Base-by-base conservation (phyloP, 2,329 filamentous ascomycete genomes). In the Colletotrichum sp. region DNA sequence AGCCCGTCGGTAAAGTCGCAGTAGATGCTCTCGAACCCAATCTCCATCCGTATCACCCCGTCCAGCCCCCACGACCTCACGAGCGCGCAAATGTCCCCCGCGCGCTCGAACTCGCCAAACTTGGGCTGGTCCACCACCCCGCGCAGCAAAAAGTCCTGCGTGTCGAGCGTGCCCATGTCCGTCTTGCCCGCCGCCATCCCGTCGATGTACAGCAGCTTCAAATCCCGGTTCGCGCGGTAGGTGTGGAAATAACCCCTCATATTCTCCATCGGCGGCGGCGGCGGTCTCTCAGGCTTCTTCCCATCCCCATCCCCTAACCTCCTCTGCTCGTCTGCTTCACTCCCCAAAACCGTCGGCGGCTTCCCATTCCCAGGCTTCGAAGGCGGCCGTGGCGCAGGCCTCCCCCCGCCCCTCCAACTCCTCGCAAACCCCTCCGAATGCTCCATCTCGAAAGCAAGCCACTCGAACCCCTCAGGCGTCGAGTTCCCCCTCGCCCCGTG, bases 361-460 rank as follows among this genome's bases (percentile, higher is more conserved):
- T 36, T 15, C 12, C 67, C 67, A n/a, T 39, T 57, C 26, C n/a
- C 48, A 48, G 68, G 68, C 24, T 52, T 71, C 6, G 60, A 36
- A 16, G 67, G 60, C n/a, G 72, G 61, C 52, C 34, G 13, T 8
- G 73, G 70, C 57, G 63, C 30, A 39, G 21, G 26, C 12, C 64
- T 34, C 6, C n/a, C 12, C 4, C 24, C 61, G 12, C 32, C 59
- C 48, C 39, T 66, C 39, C 66, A 66, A 28, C 78, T 78, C 21
- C 82, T 82, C 1, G 93, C 92, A 83, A 96, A 95, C 4, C 87
- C 81, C 78, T 93, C 87, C 1, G 94, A 92, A 82, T 96, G 94
- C 79, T 96, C 94, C 5, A 93, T 89, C 81, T 96, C 94, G 80
- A 95, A 96, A 0, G 94, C 94, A 2, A 96, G 86, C 93, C 94